Conservation (phyloP, 352 stramenopile genomes). For the Globisporangium iwayamae region DNA sequence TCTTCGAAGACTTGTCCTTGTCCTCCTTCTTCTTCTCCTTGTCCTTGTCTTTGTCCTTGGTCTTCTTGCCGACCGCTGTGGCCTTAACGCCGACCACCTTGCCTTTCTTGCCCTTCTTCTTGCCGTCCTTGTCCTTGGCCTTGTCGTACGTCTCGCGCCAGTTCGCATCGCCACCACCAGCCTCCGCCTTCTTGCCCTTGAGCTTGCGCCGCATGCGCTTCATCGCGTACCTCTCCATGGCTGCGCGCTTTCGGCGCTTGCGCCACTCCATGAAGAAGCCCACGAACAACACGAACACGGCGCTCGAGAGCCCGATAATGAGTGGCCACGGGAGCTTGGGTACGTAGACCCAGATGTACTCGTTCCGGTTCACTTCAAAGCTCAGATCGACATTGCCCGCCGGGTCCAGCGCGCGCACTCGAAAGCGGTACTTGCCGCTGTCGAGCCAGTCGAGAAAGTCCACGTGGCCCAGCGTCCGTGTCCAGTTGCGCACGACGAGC, state of each 20-base stretch:
- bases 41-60: constrained; percentile 24
- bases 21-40: constrained; percentile 6
- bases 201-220: constrained; percentile 93
- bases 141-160: constrained; percentile 75
- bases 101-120: constrained; percentile 27
- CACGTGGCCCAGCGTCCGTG: constrained; percentile 37
- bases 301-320: constrained; percentile 79
- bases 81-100: constrained; percentile 22
- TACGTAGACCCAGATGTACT: constrained; percentile 92
- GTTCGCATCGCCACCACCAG: constrained; percentile 49
- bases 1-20: background rate
- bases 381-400: constrained; percentile 90
- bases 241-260: constrained; percentile 85
- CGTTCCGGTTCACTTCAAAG: constrained; percentile 84
- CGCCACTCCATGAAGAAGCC: constrained; percentile 90
- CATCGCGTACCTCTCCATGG: constrained; percentile 93
- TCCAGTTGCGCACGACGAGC: constrained; percentile 83
- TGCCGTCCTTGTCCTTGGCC: constrained; percentile 41
- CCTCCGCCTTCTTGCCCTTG: constrained; percentile 71
- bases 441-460: constrained; percentile 53
- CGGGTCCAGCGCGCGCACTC: constrained; percentile 85
- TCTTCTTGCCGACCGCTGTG: constrained; percentile 6
- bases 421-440: constrained; percentile 89
- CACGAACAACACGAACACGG: constrained; percentile 72
- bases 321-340: constrained; percentile 87